A percentile compares a stretch with the other conserved stretches of the same genome.
Conservation (phyloP, 2,329 filamentous ascomycete genomes). For the Fusarium veterinarium region DNA sequence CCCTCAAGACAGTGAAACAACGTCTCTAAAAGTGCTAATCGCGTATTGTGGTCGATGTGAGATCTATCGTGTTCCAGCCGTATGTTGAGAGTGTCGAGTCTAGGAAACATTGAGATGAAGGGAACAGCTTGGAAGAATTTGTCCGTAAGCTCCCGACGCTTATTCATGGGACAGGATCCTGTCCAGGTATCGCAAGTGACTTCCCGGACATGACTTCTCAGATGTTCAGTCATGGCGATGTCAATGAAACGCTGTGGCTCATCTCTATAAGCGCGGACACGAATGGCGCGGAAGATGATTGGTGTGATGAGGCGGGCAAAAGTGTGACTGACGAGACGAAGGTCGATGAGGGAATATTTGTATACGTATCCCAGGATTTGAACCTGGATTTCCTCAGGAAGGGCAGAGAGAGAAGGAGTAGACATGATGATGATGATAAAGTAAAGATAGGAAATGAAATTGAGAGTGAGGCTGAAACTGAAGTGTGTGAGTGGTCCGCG, state of each 20-base stretch:
- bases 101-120: conserved; percentile 1
- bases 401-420: background rate
- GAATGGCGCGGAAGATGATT: conserved; percentile 1
- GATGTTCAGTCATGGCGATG: background rate
- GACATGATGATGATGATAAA: background rate
- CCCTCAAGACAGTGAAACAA: conserved; percentile 21
- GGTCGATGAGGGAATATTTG: background rate
- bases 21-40: background rate
- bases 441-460: background rate
- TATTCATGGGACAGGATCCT: background rate
- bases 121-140: conserved; percentile 11
- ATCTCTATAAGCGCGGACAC: background rate
- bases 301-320: background rate
- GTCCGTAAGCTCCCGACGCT: background rate
- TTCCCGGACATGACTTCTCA: conserved; percentile 1
- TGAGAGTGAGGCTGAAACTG: background rate
- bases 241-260: background rate
- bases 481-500: background rate
- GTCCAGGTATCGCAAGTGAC: conserved; percentile 15
- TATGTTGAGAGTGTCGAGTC: conserved; percentile 8
- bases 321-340: background rate
- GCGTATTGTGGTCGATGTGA: background rate
- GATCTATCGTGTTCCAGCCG: background rate
- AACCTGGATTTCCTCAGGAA: background rate
- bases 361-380: background rate